Evolutionary conservation across 352 stramenopile species (phyloP).

Genomic region (Phytopythium sindhum): DNA sequence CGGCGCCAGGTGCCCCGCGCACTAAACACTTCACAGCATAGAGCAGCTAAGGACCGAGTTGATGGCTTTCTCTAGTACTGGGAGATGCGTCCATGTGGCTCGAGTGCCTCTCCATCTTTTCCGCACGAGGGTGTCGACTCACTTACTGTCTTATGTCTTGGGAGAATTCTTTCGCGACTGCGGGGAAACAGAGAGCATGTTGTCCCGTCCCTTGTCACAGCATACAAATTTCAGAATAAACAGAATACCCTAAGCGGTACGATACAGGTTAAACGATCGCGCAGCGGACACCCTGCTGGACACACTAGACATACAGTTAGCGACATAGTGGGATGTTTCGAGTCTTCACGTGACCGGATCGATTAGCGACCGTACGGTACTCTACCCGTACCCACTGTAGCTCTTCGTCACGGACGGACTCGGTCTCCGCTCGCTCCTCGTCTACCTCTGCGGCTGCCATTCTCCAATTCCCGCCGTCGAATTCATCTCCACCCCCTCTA

Average conservation of each 20-base stretch:
- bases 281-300: background rate
- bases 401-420: background rate
- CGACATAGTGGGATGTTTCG: background rate
- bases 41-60: background rate
- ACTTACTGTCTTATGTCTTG: background rate
- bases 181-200: background rate
- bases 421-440: background rate
- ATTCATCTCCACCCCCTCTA: background rate
- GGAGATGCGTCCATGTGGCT: background rate
- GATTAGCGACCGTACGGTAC: background rate
- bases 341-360: constrained; percentile 1
- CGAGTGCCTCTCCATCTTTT: background rate
- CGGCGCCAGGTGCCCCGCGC: background rate
- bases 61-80: background rate
- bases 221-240: background rate
- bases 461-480: background rate
- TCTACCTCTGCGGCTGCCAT: background rate
- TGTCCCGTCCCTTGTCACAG: background rate
- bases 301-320: constrained; percentile 1
- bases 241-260: background rate
- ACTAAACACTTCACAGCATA: too few relatives aligned
- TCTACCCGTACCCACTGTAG: background rate
- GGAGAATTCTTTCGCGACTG: background rate
- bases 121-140: too few relatives aligned
- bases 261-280: background rate